These are phyloP conservation scores for Bruguiera gymnorhiza DNA, from an alignment of 345 rosid species.

Conservation along the genomic window DNA sequence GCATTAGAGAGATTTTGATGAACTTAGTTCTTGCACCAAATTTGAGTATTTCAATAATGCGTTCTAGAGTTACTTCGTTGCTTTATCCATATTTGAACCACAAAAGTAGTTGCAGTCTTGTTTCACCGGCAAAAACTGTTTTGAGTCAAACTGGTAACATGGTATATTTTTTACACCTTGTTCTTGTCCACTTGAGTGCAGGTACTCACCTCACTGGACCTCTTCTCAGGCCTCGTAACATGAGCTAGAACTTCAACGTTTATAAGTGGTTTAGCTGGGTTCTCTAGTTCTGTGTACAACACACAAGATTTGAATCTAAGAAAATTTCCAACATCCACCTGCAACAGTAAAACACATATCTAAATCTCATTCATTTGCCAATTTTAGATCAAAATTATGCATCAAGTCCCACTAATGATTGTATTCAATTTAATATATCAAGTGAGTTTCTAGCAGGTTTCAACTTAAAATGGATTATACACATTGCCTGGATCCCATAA, in stretches of 20 bases:
- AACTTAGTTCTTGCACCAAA: no score
- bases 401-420: not conserved
- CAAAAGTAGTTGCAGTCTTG: not conserved
- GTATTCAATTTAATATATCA: not conserved
- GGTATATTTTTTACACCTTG: not conserved
- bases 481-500: no score
- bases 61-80: no score
- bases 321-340: constrained; percentile 84
- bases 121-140: not conserved
- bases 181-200: constrained; percentile 1
- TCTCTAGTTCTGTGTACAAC: constrained; percentile 60
- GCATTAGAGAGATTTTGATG: no score
- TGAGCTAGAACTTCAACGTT: constrained; percentile 80
- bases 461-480: no score
- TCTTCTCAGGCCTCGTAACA: constrained; percentile 72
- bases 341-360: constrained; percentile 22
- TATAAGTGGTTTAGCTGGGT: constrained; percentile 54
- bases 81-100: no score
- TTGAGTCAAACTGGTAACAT: not conserved
- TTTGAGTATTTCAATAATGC: no score
- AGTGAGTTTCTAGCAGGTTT: no score
- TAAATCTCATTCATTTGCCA: not conserved
- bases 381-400: not conserved
- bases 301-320: constrained; percentile 83
- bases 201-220: constrained; percentile 61